phyloP scores from a whole-genome alignment of 2,329 filamentous ascomycete species.

The Alternaria triticimaculans region DNA sequence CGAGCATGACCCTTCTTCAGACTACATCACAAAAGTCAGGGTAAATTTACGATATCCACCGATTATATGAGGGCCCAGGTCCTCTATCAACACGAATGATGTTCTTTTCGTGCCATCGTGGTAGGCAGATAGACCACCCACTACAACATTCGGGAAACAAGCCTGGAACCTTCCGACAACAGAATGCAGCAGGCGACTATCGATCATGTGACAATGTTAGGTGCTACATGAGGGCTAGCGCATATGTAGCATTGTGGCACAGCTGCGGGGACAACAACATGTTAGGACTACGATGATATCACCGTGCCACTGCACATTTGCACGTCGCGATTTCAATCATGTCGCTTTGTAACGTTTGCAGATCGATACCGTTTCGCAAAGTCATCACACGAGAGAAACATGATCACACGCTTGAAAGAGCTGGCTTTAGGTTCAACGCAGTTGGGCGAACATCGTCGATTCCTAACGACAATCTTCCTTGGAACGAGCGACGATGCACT shows the following conservation, averaged over 20 bases:
- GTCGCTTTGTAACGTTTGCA: not conserved
- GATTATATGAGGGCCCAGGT: too few species aligned
- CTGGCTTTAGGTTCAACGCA: not conserved
- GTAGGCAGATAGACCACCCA: too few species aligned
- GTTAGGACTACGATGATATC: not conserved
- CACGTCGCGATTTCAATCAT: not conserved
- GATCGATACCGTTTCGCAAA: not conserved
- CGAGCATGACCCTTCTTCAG: too few species aligned
- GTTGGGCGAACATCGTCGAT: not conserved
- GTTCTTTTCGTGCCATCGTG: too few species aligned
- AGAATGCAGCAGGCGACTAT: not conserved
- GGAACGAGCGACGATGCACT: not conserved
- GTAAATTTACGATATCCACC: too few species aligned
- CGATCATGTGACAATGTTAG: not conserved
- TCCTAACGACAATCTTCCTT: fast-evolving
- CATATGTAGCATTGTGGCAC: not conserved
- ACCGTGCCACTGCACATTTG: too few species aligned
- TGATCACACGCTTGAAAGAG: too few species aligned
- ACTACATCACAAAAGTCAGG: too few species aligned
- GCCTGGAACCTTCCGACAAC: not conserved
- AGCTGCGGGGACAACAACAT: not conserved
- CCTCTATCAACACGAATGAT: too few species aligned
- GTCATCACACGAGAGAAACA: not conserved
- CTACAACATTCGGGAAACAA: not conserved
- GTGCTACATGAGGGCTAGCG: not conserved